Conservation (phyloP, 2,329 filamentous ascomycete species). For the Ophiostoma piceae region DNA sequence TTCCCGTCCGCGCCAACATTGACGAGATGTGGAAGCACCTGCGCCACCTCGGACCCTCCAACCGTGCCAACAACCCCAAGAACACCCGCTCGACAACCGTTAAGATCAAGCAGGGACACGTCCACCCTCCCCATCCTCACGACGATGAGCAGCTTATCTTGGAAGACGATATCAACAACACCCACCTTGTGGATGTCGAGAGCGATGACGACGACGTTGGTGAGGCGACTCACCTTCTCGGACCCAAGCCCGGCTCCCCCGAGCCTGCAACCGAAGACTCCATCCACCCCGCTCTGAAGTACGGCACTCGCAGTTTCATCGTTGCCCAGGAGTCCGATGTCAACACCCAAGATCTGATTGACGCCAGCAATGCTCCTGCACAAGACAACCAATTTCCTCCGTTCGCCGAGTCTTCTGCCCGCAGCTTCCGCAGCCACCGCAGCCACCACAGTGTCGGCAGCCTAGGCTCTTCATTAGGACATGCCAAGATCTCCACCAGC, state of each 20-base stretch:
- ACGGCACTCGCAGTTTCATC: background rate
- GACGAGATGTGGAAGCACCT: constrained; percentile 60
- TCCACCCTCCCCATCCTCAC: constrained; percentile 10
- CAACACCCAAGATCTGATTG: background rate
- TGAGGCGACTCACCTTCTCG: constrained; percentile 42
- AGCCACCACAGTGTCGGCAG: constrained; percentile 5
- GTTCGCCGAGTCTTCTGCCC: background rate
- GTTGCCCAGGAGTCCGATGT: background rate
- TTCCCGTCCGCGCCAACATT: constrained; percentile 56
- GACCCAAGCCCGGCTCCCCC: constrained; percentile 35
- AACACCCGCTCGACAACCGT: constrained; percentile 58
- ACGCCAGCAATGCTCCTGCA: background rate
- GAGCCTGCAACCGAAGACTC: background rate
- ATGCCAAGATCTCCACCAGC: background rate
- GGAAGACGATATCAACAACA: background rate
- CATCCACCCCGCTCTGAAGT: background rate
- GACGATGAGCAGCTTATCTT: constrained; percentile 6
- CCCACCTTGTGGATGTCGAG: background rate
- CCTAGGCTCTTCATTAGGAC: background rate
- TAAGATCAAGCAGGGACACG: constrained; percentile 52
- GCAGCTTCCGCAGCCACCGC: background rate
- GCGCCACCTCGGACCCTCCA: constrained; percentile 61
- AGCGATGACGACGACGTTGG: constrained; percentile 31
- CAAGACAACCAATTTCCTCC: background rate
- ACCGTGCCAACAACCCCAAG: constrained; percentile 59